phyloP scores from a whole-genome alignment of 352 stramenopile species.

The Globisporangium canariense region DNA sequence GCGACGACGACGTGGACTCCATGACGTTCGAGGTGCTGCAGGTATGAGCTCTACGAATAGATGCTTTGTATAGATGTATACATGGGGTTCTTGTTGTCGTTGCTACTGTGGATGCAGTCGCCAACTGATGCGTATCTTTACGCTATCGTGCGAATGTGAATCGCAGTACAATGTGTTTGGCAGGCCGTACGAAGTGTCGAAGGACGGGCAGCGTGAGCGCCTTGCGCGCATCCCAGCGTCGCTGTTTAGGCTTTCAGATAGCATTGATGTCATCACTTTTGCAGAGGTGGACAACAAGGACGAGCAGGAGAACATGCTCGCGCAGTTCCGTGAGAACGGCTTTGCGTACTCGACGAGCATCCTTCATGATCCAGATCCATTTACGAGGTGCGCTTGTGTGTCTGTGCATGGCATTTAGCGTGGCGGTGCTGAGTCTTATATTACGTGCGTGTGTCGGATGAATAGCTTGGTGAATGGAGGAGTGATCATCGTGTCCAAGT shows the following conservation, averaged over 20 bases:
- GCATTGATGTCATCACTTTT: constrained; percentile 79
- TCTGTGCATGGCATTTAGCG: background rate
- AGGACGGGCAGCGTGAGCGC: constrained; percentile 66
- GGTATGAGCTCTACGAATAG: constrained; percentile 17
- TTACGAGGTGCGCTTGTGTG: constrained; percentile 44
- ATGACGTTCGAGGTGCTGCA: constrained; percentile 64
- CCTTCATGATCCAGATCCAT: constrained; percentile 73
- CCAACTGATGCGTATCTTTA: background rate
- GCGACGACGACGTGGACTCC: constrained; percentile 1
- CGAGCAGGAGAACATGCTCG: constrained; percentile 60
- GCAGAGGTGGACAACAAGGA: constrained; percentile 53
- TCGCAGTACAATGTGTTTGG: constrained; percentile 84
- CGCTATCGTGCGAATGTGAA: background rate
- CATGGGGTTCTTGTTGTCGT: background rate
- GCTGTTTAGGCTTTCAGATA: constrained; percentile 32
- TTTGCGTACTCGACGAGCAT: constrained; percentile 68
- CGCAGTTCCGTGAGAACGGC: constrained; percentile 45
- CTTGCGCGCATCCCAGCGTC: constrained; percentile 57
- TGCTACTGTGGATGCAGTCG: background rate
- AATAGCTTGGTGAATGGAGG: constrained; percentile 68
- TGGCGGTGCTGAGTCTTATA: background rate
- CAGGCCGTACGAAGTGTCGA: constrained; percentile 60
- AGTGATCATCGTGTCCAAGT: constrained; percentile 79
- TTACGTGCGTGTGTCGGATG: background rate
- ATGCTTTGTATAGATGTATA: background rate